A percentile compares a stretch with the other conserved stretches of the same genome.
Evolutionary conservation across 2,329 filamentous ascomycete genomes (phyloP).

Genomic region (Ilyonectria sp.): DNA sequence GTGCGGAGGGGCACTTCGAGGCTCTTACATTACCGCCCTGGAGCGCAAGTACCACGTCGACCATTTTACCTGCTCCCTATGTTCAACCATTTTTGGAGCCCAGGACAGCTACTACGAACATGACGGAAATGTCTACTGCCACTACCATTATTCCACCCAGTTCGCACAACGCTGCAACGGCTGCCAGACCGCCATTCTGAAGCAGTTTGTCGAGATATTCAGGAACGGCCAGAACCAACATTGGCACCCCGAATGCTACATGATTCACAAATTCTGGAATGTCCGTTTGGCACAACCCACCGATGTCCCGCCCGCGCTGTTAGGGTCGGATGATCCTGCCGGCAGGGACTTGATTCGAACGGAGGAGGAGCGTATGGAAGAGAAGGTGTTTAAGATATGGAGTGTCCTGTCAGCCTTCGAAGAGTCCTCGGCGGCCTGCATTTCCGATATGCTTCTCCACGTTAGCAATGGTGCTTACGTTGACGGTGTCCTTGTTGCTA

Average conservation of each 20-base stretch:
- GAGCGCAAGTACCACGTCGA: slow-evolving; percentile 99
- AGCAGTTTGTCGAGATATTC: slow-evolving; percentile 99
- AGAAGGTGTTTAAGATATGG: slow-evolving; percentile 98
- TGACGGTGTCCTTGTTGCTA: slow-evolving; percentile 93
- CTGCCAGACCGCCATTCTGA: slow-evolving; percentile 96
- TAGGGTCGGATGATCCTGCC: slow-evolving; percentile 66
- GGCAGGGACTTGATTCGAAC: slow-evolving; percentile 83
- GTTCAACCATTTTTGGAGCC: slow-evolving; percentile 96
- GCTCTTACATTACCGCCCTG: slow-evolving; percentile 97
- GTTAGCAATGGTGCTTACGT: slow-evolving; percentile 98
- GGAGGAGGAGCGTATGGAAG: slow-evolving; percentile 95
- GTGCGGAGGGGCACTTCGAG: slow-evolving; percentile 92
- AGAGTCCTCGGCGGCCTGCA: slow-evolving; percentile 97
- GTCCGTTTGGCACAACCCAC: slow-evolving; percentile 82
- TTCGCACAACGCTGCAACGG: slow-evolving; percentile 97
- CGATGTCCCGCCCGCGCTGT: slow-evolving; percentile 61
- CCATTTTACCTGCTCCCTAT: slow-evolving; percentile 98
- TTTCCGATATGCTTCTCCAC: slow-evolving; percentile 98
- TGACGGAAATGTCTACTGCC: slow-evolving; percentile 95
- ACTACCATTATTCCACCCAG: slow-evolving; percentile 98
- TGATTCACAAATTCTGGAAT: slow-evolving; percentile 99
- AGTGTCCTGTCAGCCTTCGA: slow-evolving; percentile 97
- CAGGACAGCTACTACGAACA: slow-evolving; percentile 99
- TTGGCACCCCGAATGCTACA: slow-evolving; percentile 99
- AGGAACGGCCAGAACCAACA: slow-evolving; percentile 98